Conservation (phyloP, 768 basidiomycete species). For the Serendipita indica region DNA sequence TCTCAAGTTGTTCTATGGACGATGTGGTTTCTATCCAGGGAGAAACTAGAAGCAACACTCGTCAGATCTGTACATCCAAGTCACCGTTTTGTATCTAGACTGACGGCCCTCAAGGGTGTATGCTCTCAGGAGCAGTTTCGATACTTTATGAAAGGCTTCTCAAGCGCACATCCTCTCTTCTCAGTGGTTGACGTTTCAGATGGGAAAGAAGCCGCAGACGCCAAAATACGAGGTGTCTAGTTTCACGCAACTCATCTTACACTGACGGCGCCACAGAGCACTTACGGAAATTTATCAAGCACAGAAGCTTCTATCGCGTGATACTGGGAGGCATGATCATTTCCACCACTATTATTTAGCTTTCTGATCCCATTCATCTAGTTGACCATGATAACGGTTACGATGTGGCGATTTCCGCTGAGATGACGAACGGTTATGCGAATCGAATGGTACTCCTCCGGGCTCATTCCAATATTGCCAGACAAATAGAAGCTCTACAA, state of each 20-base stretch:
- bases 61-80: not conserved
- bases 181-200: conserved; percentile 53
- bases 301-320: not conserved
- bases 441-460: not conserved
- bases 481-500: not conserved
- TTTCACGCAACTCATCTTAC: not conserved
- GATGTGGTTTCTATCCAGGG: conserved; percentile 2
- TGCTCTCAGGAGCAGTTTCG: conserved; percentile 31
- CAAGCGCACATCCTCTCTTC: conserved; percentile 52
- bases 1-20: not conserved
- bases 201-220: conserved; percentile 60
- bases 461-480: not conserved
- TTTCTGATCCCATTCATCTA: not conserved
- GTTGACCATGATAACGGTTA: conserved; percentile 9
- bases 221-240: conserved; percentile 52
- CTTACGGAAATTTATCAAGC: not conserved
- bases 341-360: not conserved
- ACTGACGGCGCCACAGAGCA: conserved; percentile 3
- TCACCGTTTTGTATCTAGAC: not conserved
- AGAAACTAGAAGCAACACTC: not conserved
- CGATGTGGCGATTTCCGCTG: not conserved
- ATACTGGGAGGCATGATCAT: not conserved
- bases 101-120: not conserved
- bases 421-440: not conserved
- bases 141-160: conserved; percentile 54